These are phyloP conservation scores for Butyriboletus loyo DNA, from an alignment of 768 basidiomycete species.

Conservation along the genomic window DNA sequence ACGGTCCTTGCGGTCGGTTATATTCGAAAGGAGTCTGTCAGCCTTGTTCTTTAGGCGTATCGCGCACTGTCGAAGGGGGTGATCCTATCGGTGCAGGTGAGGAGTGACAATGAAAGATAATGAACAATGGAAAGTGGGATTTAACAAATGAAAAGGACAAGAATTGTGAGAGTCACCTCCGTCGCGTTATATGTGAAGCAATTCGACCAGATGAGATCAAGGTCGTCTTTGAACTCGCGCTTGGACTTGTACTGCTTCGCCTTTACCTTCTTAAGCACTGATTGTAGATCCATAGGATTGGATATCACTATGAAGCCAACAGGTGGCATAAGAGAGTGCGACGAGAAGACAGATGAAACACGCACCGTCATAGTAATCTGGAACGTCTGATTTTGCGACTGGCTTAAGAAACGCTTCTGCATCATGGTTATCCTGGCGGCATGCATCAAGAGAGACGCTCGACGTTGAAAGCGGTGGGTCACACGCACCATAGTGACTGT, in stretches of 20 bases:
- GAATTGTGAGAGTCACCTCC: conserved; percentile 57
- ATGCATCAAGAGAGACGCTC: conserved; percentile 29
- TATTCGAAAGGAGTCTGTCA: conserved; percentile 79
- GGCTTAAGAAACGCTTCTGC: conserved; percentile 93
- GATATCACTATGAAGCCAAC: conserved; percentile 65
- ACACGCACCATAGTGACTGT: conserved; percentile 62
- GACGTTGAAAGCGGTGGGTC: conserved; percentile 11
- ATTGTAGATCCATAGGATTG: conserved; percentile 93
- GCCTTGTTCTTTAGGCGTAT: conserved; percentile 80
- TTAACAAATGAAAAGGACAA: neutral
- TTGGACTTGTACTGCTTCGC: conserved; percentile 90
- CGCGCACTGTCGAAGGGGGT: conserved; percentile 83
- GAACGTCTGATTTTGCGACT: conserved; percentile 84
- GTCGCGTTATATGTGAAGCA: conserved; percentile 90
- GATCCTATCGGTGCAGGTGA: conserved; percentile 49
- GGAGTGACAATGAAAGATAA: neutral
- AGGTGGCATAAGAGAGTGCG: conserved; percentile 1
- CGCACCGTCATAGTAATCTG: conserved; percentile 91
- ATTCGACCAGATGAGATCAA: conserved; percentile 96
- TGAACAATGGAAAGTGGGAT: neutral
- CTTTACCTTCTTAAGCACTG: conserved; percentile 93
- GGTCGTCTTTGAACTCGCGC: conserved; percentile 87
- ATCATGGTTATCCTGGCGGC: conserved; percentile 73
- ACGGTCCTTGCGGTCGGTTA: conserved; percentile 85
- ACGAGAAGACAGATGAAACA: conserved; percentile 8